phyloP scores from a whole-genome alignment of 441 rosid species.

The Cnidoscolus chayamansa region DNA sequence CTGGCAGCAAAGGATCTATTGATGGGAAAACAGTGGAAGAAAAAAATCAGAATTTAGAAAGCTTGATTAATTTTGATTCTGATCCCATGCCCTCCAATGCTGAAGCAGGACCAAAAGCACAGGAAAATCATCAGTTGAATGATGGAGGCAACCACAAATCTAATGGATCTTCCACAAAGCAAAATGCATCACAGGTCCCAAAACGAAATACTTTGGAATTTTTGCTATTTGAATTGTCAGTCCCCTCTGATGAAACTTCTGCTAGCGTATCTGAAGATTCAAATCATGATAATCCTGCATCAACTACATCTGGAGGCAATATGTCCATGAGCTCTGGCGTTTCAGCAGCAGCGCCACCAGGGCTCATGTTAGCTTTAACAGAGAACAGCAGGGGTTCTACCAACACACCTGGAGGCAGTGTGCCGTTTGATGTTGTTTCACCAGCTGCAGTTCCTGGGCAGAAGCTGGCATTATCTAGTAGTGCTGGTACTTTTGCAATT shows the following conservation, averaged over 20 bases:
- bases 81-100: constrained; percentile 32
- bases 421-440: neutral
- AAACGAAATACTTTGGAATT: constrained; percentile 52
- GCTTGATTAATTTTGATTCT: constrained; percentile 42
- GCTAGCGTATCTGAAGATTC: constrained; percentile 22
- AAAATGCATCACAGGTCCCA: constrained; percentile 32
- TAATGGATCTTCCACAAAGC: constrained; percentile 28
- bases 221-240: constrained; percentile 57
- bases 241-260: constrained; percentile 31
- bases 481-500: constrained; percentile 16
- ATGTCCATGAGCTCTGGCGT: constrained; percentile 6
- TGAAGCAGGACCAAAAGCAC: constrained; percentile 22
- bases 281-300: constrained; percentile 17
- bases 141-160: constrained; percentile 33
- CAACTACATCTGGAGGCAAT: constrained; percentile 15
- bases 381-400: constrained; percentile 18
- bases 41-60: constrained; percentile 29
- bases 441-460: constrained; percentile 14
- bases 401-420: constrained; percentile 17
- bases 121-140: constrained; percentile 27
- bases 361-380: neutral
- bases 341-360: constrained; percentile 8
- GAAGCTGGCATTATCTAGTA: constrained; percentile 9
- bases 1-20: constrained; percentile 22
- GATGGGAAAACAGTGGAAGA: constrained; percentile 24